Base-by-base conservation (phyloP, 2,329 filamentous ascomycete genomes). In the Teratosphaeria epicoccoides region DNA sequence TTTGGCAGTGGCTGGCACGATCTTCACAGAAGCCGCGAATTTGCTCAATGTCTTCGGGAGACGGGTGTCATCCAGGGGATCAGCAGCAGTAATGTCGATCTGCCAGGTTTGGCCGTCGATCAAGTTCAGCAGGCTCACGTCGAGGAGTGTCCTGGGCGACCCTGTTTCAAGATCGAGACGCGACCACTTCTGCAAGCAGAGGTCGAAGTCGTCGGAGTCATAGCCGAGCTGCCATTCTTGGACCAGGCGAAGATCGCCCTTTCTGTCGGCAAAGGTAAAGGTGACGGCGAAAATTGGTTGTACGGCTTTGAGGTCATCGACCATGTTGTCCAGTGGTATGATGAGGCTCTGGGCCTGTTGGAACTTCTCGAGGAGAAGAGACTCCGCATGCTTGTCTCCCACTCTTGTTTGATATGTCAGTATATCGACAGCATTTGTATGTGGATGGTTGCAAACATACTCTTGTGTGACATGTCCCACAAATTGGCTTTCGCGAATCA, bases 401-500 rank as follows among this genome's bases (percentile, higher is more conserved):
- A 68, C 33, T 49, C 66, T 68, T 44, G 6, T 17, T 9, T 48
- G 44, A 25, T 5, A 10, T 17, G 24, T 22, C 20, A 28, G 24
- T 23, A 24, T 17, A 20, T 14, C 24, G 20, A 23, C 17, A 24
- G 43, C 24, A 46, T 10, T 5, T 46, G 12, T n/a, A 24, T n/a
- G 6, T 49, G n/a, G 26, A 20, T 6, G 26, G 48, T 17, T 43
- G 1, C 9, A 22, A 6, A 52, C 63, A 59, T 57, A 68, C 66
- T 67, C 66, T 54, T 64, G 54, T 2, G 65, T 68, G 4, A 66
- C 59, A 11, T 51, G 52, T 12, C 54, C 65, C 25, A 28, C 51
- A 47, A 67, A 66, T 46, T 64, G 61, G 7, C 63, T 58, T 25
- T 61, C 52, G n/a, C 53, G 24, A 2, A 64, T 54, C 61, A 68